Conservation (phyloP, 371 early-diverging fungal species). For the Zopfochytrium polystomum region DNA sequence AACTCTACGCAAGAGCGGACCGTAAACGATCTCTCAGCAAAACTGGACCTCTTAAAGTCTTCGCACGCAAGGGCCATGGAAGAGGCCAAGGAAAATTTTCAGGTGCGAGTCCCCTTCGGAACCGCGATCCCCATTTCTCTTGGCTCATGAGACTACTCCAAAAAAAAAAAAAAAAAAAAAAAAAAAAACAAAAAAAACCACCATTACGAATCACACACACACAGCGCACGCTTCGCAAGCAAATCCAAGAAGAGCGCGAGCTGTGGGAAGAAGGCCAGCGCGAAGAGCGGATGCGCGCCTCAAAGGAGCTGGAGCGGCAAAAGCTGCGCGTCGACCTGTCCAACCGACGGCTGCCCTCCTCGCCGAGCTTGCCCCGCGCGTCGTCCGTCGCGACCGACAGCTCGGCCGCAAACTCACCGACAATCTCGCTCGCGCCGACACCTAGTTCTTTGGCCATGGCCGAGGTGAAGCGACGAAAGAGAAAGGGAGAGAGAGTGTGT, state of each 20-base stretch:
- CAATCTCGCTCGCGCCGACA: no score
- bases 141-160: neutral
- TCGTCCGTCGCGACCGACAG: no score
- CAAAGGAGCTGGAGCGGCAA: constrained; percentile 2
- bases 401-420: no score
- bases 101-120: constrained; percentile 17
- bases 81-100: constrained; percentile 24
- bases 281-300: constrained; percentile 14
- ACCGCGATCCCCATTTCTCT: neutral
- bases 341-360: no score
- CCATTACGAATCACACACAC: neutral
- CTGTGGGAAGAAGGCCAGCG: constrained; percentile 15
- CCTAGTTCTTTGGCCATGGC: no score
- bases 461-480: no score
- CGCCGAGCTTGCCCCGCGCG: no score
- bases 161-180: no score
- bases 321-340: constrained; percentile 4
- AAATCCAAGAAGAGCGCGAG: constrained; percentile 23
- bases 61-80: constrained; percentile 30
- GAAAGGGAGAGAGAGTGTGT: no score
- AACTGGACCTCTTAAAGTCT: constrained; percentile 23
- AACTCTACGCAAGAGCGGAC: constrained; percentile 8
- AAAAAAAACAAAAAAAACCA: no score
- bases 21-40: constrained; percentile 27
- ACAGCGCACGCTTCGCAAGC: constrained; percentile 8